Evolutionary conservation across 345 rosid genomes (phyloP).

Genomic region (Eucalyptus cladocalyx): DNA sequence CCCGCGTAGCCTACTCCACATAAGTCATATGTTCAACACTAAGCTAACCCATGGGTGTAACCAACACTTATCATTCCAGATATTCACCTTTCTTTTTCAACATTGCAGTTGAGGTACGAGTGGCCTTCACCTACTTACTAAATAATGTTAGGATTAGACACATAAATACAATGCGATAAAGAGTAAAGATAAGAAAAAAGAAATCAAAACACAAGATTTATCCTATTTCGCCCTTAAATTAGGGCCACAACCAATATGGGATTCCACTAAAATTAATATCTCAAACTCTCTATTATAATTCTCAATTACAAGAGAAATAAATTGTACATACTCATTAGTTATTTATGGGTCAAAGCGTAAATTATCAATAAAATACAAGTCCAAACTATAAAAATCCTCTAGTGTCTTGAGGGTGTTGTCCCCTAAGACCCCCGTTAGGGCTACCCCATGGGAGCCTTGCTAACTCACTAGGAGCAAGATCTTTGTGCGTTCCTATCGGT

Average conservation of each 20-base stretch:
- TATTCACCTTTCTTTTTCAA: neutral
- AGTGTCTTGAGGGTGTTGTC: too few species aligned
- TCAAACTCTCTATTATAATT: too few species aligned
- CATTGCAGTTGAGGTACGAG: neutral
- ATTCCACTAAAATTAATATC: too few species aligned
- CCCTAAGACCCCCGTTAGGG: too few species aligned
- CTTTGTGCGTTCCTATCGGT: too few species aligned
- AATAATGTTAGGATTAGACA: neutral
- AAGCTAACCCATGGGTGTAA: neutral
- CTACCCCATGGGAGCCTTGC: too few species aligned
- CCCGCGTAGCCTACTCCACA: neutral
- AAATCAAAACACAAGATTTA: neutral
- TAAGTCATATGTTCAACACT: neutral
- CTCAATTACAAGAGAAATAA: too few species aligned
- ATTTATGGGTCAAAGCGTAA: neutral
- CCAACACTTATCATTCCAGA: neutral
- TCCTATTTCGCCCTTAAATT: neutral
- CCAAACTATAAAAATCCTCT: too few species aligned
- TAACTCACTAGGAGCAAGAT: too few species aligned
- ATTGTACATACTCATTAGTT: too few species aligned
- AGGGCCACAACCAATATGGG: accelerated
- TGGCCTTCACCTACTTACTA: neutral
- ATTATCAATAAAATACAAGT: too few species aligned
- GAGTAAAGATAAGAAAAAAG: too few species aligned
- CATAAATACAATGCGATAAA: neutral